Evolutionary conservation across 345 rosid species (phyloP), one percentile per base, ranked within the genome.

Genomic region (Bruguiera parviflora): DNA sequence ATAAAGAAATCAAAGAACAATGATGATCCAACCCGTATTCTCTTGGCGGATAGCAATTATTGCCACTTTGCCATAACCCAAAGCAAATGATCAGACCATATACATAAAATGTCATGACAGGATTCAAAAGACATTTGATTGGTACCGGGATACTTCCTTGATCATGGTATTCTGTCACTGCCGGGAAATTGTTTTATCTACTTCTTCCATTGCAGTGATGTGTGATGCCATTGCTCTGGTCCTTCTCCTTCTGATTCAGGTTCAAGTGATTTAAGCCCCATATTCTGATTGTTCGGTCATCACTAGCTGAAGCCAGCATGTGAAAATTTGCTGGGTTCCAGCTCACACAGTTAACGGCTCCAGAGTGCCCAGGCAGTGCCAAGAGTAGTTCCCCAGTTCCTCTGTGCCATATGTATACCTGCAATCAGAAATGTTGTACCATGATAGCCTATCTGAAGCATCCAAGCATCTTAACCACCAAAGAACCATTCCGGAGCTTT

Each of bases 391-490:
- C 86, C 60, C 74, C 83, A 8, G 88, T 64, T 29, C 80, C 63
- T 82, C 89, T 77, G 71, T 81, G 89, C 93, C 93, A 88, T 75
- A 88, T 79, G 60, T 86, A 88, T 35, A 88, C 89, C 93, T 88
- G 78, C 75, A 73, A 47, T 21, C 39, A 66, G 59, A 47, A 58
- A 68, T 11, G 24, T 13, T 59, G 25, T 49, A 64, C 27, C 35
- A 18, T 11, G 35, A 37, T 47, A 18, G 31, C 27, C 52, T 52
- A 39, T 63, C 7, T 19, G 27, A 18, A 35, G 31, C 43, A 32
- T 32, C 27, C 13, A 15, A 43, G 49, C 19, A 43, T 13, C 19
- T 43, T 19, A 33, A 46, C 15, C 5, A 7, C 8, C 9, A 8
- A 43, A 37, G 19, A 4, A 15, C 31, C 15, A 18, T 18, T 19